Evolutionary conservation across 208 protist genomes (phyloP).

Genomic region (Polymyxa betae): DNA sequence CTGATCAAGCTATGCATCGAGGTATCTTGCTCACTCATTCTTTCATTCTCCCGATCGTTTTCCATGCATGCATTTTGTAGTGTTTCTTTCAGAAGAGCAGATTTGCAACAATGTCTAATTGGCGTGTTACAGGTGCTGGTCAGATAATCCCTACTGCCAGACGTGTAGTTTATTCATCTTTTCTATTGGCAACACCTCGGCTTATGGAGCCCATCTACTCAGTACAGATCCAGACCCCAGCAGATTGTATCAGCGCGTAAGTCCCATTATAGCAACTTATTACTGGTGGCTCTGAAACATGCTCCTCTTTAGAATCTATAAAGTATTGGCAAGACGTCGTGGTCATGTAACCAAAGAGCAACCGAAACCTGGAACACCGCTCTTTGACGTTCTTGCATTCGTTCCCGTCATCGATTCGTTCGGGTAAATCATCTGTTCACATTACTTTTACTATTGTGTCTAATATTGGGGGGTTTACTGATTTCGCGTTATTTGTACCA

Average conservation of each 20-base stretch:
- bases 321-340: constrained; percentile 78
- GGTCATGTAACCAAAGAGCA: constrained; percentile 85
- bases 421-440: too few relatives aligned
- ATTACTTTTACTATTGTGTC: too few relatives aligned
- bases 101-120: not conserved
- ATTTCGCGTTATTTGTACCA: too few relatives aligned
- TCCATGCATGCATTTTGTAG: not conserved
- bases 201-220: constrained; percentile 96
- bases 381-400: constrained; percentile 85
- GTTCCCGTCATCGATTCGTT: constrained; percentile 98
- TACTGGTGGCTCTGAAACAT: not conserved
- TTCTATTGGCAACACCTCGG: constrained; percentile 91
- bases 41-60: constrained; percentile 25
- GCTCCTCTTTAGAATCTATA: not conserved
- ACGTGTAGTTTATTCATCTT: constrained; percentile 86
- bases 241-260: constrained; percentile 81
- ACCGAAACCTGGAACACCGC: constrained; percentile 92
- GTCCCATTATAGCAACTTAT: too few relatives aligned
- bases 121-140: not conserved
- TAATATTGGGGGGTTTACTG: too few relatives aligned
- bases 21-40: constrained; percentile 62
- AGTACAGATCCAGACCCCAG: constrained; percentile 87
- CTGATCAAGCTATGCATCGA: constrained; percentile 74
- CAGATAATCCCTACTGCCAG: constrained; percentile 83
- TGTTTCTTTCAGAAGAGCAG: constrained; percentile 2